Base-by-base conservation (phyloP, 106 monocot species). In the Acorus calamus region DNA sequence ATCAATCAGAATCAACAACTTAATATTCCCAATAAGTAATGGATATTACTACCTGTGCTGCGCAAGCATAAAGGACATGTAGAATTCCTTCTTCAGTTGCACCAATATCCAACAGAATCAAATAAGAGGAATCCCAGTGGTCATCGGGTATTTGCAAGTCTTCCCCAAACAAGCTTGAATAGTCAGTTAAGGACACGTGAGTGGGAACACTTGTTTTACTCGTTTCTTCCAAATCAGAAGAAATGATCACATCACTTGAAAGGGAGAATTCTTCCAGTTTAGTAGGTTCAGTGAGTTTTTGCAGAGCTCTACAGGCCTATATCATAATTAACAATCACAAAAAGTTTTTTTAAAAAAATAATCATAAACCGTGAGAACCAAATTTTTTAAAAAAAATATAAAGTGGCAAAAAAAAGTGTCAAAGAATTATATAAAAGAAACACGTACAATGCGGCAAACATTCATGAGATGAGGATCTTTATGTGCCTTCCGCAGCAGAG, bases 21-120 rank as follows among this genome's bases (percentile, higher is more conserved):
- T 50, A 51, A 54, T 5, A 65, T 59, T 70, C 28, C 28, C 28
- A 28, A 28, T 28, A 28, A 28, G 28, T 1, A 28, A 28, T 28
- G 28, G 28, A 28, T 28, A 28, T 28, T 28, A 28, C 28, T 80
- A 96, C 96, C 73, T 96, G 78, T 64, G 85, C 82, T 49, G 85
- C 83, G 76, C 87, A 91, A 66, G 84, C 87, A 85, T 85, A 96
- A 2, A 96, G 78, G 49, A 96, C 67, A 85, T 96, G 96, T 44
- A 96, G 74, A 73, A 96, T 71, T 44, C 83, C 87, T 83, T 96
- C 96, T 83, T 96, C 96, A 64, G 88, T 69, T 43, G 76, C 60
- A 76, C 84, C 59, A 69, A 76, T 74, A 84, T 91, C 96, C 76
- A 96, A 61, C 49, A 88, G 59, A 71, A 78, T 85, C 60, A 79